phyloP scores from a whole-genome alignment of 768 basidiomycete genomes.

The Naganishia kalamii region DNA sequence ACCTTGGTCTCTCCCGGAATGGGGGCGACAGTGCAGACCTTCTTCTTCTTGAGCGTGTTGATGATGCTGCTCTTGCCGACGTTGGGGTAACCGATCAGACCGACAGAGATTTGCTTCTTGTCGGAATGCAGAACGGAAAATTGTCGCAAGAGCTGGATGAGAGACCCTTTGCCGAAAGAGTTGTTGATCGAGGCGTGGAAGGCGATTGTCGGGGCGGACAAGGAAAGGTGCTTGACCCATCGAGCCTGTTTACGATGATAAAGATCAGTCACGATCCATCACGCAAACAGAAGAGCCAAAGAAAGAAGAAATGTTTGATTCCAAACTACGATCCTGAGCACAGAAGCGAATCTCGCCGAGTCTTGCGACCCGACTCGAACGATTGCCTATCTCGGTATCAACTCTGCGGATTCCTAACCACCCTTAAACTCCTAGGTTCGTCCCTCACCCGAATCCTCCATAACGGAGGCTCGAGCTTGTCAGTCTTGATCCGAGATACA shows the following conservation, averaged over 20 bases:
- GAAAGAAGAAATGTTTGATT: slow-evolving; percentile 47
- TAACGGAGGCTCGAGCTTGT: slow-evolving; percentile 13
- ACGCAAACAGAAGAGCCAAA: neutral
- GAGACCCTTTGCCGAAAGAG: slow-evolving; percentile 96
- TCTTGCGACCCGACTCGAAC: slow-evolving; percentile 1
- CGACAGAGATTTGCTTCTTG: slow-evolving; percentile 98
- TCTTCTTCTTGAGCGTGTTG: slow-evolving; percentile 95
- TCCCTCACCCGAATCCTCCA: slow-evolving; percentile 15
- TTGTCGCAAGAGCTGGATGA: slow-evolving; percentile 92
- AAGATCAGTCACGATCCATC: slow-evolving; percentile 10
- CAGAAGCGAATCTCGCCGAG: slow-evolving; percentile 21
- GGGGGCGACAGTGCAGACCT: slow-evolving; percentile 93
- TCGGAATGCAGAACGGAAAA: slow-evolving; percentile 95
- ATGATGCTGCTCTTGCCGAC: slow-evolving; percentile 96
- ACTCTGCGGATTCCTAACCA: slow-evolving; percentile 47
- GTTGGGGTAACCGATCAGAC: slow-evolving; percentile 96
- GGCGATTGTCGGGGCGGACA: slow-evolving; percentile 90
- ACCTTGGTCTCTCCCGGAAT: slow-evolving; percentile 99
- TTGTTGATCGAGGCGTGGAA: slow-evolving; percentile 99
- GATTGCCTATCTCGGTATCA: slow-evolving; percentile 35
- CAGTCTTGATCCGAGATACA: slow-evolving; percentile 22
- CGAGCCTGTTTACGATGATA: slow-evolving; percentile 59
- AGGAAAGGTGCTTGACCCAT: slow-evolving; percentile 89
- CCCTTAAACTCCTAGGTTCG: slow-evolving; percentile 17
- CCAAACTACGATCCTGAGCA: slow-evolving; percentile 50